phyloP scores from a whole-genome alignment of 176 grass and related monocot species.

The Musa troglodytarum region DNA sequence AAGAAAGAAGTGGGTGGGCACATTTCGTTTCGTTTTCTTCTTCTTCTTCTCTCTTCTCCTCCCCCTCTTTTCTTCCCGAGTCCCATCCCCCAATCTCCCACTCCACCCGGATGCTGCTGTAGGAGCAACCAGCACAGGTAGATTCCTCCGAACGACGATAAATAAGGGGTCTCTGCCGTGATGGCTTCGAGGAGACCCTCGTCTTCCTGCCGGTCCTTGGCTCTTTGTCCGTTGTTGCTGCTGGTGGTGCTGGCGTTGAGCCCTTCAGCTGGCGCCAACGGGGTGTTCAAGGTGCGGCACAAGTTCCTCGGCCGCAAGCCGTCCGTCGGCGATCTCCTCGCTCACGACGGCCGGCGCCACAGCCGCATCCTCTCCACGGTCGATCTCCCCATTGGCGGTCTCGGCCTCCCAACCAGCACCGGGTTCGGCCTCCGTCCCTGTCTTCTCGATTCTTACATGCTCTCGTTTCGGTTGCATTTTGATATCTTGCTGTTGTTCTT shows the following conservation, averaged over 20 bases:
- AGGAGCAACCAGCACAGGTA: background rate
- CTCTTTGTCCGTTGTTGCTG: background rate
- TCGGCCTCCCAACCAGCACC: slow-evolving; percentile 68
- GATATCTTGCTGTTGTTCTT: background rate
- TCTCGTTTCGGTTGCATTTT: background rate
- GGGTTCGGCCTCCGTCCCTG: slow-evolving; percentile 34
- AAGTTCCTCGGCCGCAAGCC: background rate
- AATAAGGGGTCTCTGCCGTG: background rate
- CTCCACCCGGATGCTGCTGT: background rate
- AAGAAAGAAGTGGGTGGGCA: background rate
- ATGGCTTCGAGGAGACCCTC: background rate
- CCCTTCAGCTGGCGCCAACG: background rate
- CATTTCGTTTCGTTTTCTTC: too few relatives aligned
- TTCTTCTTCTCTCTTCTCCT: background rate
- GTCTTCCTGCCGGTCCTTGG: background rate
- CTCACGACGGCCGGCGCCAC: slow-evolving; percentile 42
- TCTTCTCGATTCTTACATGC: background rate
- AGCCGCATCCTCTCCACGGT: slow-evolving; percentile 38
- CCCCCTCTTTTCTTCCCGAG: background rate
- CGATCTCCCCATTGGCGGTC: slow-evolving; percentile 51
- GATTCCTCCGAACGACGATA: background rate
- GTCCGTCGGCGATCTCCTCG: slow-evolving; percentile 23
- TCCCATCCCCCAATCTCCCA: background rate
- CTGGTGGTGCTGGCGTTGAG: background rate
- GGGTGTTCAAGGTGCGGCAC: background rate